These are phyloP conservation scores for Simmondsia chinensis DNA, from an alignment of 148 eudicot species.

Conservation along the genomic window DNA sequence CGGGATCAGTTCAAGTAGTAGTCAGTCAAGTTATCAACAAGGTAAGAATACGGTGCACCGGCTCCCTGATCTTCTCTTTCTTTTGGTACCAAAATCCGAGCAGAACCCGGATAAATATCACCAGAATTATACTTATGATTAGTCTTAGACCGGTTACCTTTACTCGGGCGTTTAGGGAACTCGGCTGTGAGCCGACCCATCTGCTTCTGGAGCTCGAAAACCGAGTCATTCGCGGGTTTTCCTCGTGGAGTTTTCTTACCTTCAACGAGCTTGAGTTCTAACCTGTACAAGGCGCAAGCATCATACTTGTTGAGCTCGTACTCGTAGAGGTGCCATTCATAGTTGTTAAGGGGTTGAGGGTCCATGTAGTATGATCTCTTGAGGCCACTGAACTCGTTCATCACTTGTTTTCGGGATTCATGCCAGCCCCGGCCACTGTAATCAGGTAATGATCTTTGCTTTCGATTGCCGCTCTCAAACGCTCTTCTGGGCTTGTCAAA, in stretches of 20 bases:
- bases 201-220: constrained; percentile 92
- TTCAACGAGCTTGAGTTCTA: constrained; percentile 81
- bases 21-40: constrained; percentile 49
- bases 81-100: constrained; percentile 16
- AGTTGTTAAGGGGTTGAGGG: constrained; percentile 82
- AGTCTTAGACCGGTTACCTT: constrained; percentile 55
- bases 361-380: constrained; percentile 99
- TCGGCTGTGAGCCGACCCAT: constrained; percentile 93
- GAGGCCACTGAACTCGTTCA: constrained; percentile 75
- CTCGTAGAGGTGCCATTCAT: constrained; percentile 94
- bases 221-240: constrained; percentile 53
- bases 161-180: constrained; percentile 50
- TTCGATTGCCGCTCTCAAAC: constrained; percentile 93
- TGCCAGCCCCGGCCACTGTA: constrained; percentile 98
- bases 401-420: constrained; percentile 92
- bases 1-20: constrained; percentile 52
- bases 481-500: constrained; percentile 98
- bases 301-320: constrained; percentile 75
- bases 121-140: constrained; percentile 34
- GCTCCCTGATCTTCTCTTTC: constrained; percentile 45
- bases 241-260: constrained; percentile 75
- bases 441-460: constrained; percentile 94
- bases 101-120: constrained; percentile 28
- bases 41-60: constrained; percentile 47
- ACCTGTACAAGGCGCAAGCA: constrained; percentile 75